Evolutionary conservation across 257 asterid species (phyloP).

Genomic region (Orobanche coerulescens): DNA sequence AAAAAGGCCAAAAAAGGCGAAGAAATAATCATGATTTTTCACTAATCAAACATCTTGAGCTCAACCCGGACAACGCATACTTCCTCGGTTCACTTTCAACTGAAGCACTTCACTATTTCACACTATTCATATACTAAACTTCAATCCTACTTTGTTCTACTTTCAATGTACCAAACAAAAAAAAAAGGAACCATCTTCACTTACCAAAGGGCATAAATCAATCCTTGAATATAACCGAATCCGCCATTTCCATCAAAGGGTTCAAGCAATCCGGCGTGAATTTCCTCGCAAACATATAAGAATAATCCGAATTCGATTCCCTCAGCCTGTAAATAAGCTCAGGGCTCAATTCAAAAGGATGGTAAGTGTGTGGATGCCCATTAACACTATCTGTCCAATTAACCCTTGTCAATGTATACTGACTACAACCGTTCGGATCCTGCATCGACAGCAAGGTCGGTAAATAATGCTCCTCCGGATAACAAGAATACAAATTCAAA

Average conservation of each 20-base stretch:
- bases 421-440: conserved; percentile 58
- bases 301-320: conserved; percentile 54
- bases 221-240: conserved; percentile 70
- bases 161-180: not conserved
- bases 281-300: conserved; percentile 71
- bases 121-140: too few species aligned
- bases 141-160: too few species aligned
- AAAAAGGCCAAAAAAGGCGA: conserved; percentile 19
- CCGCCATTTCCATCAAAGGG: conserved; percentile 67
- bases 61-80: not conserved
- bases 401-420: conserved; percentile 65
- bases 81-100: too few species aligned
- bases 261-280: conserved; percentile 73
- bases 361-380: conserved; percentile 89
- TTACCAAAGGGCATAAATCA: conserved; percentile 48
- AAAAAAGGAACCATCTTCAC: conserved; percentile 22
- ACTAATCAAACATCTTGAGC: conserved; percentile 5
- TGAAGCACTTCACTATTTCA: too few species aligned
- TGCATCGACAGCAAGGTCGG: conserved; percentile 76
- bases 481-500: conserved; percentile 67
- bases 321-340: conserved; percentile 59
- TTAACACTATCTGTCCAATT: conserved; percentile 74
- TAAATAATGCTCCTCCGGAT: conserved; percentile 90
- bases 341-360: conserved; percentile 50
- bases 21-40: conserved; percentile 19